A percentile compares a stretch with the other conserved stretches of the same genome.
These are phyloP conservation scores for Amphirosellinia nigrospora DNA, from an alignment of 495 filamentous ascomycete species.

Conservation along the genomic window DNA sequence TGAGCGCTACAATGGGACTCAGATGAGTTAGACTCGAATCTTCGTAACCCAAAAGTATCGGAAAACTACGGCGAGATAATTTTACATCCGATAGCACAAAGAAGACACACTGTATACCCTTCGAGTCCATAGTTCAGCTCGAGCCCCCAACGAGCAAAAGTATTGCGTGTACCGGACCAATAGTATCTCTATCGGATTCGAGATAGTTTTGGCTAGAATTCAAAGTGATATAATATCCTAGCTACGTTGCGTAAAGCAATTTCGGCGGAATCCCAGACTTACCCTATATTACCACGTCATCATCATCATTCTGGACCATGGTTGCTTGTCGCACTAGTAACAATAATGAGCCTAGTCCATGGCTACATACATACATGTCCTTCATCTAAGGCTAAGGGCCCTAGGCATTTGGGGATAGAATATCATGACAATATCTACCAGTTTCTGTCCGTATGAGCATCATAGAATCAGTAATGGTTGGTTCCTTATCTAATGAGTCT, in stretches of 20 bases:
- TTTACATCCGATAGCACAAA: too few relatives aligned
- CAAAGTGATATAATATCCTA: not conserved
- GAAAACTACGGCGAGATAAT: too few relatives aligned
- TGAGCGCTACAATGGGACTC: too few relatives aligned
- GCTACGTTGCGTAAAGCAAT: not conserved
- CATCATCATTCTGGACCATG: too few relatives aligned
- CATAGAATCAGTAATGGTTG: not conserved
- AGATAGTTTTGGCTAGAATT: not conserved
- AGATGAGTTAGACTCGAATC: too few relatives aligned
- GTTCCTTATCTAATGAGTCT: not conserved
- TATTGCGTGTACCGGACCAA: not conserved
- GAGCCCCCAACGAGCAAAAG: not conserved
- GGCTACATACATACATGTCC: too few relatives aligned
- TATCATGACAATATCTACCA: too few relatives aligned
- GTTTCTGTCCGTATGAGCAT: not conserved
- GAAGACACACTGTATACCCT: not conserved
- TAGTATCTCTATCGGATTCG: not conserved
- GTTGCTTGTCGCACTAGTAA: too few relatives aligned
- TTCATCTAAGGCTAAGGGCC: too few relatives aligned
- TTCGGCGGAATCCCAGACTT: not conserved
- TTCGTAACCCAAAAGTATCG: too few relatives aligned
- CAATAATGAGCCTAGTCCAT: too few relatives aligned
- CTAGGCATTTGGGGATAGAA: too few relatives aligned
- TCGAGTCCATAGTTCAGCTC: not conserved
- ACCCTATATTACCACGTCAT: not conserved